These are phyloP conservation scores for Striga hermonthica DNA, from an alignment of 305 asterid genomes.

Conservation along the genomic window DNA sequence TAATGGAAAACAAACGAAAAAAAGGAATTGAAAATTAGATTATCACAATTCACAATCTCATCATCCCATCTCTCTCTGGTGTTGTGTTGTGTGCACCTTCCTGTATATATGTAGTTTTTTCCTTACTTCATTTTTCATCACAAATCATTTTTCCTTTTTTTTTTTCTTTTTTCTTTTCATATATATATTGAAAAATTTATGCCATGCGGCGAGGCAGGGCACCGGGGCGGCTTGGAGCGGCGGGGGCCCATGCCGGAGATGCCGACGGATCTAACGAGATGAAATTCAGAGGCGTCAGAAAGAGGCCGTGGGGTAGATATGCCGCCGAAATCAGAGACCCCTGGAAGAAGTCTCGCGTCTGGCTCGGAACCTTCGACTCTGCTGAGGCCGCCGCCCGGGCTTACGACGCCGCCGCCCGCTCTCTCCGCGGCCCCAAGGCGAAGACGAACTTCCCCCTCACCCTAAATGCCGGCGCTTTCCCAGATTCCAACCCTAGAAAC, in stretches of 20 bases:
- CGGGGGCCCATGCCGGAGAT: slow-evolving; percentile 32
- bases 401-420: slow-evolving; percentile 54
- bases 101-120: slow-evolving; percentile 33
- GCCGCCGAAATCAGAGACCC: slow-evolving; percentile 73
- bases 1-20: neutral
- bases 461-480: slow-evolving; percentile 29
- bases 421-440: slow-evolving; percentile 53
- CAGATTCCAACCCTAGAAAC: slow-evolving; percentile 35
- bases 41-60: slow-evolving; percentile 4
- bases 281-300: slow-evolving; percentile 51
- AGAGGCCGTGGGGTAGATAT: slow-evolving; percentile 60
- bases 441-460: slow-evolving; percentile 44
- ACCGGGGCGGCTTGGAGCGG: slow-evolving; percentile 7
- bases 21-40: slow-evolving; percentile 2
- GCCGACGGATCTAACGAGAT: slow-evolving; percentile 43
- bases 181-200: too few species aligned
- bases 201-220: slow-evolving; percentile 15
- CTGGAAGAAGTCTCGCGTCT: slow-evolving; percentile 51
- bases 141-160: too few species aligned
- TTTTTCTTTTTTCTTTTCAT: too few species aligned
- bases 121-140: neutral
- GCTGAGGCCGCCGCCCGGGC: slow-evolving; percentile 64
- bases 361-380: slow-evolving; percentile 64
- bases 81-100: slow-evolving; percentile 24
- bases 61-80: slow-evolving; percentile 28